A percentile compares a stretch with the other conserved stretches of the same genome.
Conservation (phyloP, 371 early-diverging fungal genomes). For the Circinella minor region DNA sequence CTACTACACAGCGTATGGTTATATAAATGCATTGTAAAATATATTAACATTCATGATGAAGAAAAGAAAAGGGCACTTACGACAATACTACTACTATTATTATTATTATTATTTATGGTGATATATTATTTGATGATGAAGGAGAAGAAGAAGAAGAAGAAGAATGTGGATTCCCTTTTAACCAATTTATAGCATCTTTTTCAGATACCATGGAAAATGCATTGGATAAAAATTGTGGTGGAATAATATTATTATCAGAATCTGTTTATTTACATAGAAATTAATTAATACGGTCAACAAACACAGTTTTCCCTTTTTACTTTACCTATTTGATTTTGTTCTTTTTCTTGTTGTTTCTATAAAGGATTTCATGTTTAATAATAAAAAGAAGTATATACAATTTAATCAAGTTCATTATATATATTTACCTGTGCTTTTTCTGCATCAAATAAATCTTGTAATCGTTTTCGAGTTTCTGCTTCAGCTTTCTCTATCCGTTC, state of each 20-base stretch:
- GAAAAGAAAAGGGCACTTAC: no score
- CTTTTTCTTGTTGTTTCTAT: not conserved
- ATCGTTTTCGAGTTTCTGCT: slow-evolving; percentile 31
- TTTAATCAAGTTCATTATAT: not conserved
- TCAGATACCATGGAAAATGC: slow-evolving; percentile 31
- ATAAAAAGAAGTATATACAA: not conserved
- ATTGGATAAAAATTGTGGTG: not conserved
- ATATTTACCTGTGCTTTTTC: slow-evolving; percentile 22
- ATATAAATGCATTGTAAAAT: no score
- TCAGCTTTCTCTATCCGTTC: slow-evolving; percentile 45
- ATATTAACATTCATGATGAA: no score
- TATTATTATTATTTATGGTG: no score
- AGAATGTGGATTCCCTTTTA: slow-evolving; percentile 15
- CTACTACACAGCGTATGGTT: no score
- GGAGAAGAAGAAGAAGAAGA: not conserved
- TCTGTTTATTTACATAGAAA: slow-evolving; percentile 3
- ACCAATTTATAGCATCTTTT: slow-evolving; percentile 46
- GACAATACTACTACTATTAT: no score
- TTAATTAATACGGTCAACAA: not conserved
- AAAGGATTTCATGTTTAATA: no score
- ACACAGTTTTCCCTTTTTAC: not conserved
- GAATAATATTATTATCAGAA: not conserved
- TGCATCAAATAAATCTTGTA: slow-evolving; percentile 24
- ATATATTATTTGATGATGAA: not conserved
- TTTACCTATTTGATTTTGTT: not conserved